Conservation (phyloP, 2,329 filamentous ascomycete species). For the Ceratocystis lukuohia region DNA sequence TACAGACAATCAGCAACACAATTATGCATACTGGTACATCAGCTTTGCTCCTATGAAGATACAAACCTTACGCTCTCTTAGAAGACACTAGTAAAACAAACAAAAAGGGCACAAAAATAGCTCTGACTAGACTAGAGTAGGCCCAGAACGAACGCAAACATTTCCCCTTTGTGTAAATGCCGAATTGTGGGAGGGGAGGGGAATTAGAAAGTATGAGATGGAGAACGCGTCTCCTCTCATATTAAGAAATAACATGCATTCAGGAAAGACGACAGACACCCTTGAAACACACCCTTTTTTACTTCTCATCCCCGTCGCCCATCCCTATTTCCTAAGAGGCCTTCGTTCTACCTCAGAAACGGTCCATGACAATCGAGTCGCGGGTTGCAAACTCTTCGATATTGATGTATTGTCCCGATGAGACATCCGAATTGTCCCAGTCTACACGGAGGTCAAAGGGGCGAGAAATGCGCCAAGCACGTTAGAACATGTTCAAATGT, state of each 20-base stretch:
- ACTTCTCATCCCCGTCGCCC: neutral
- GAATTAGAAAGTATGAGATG: neutral
- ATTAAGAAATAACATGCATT: neutral
- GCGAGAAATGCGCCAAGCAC: neutral
- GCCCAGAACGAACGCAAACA: neutral
- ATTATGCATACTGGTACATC: neutral
- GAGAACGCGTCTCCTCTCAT: neutral
- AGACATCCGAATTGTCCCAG: slow-evolving; percentile 13
- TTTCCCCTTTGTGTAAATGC: neutral
- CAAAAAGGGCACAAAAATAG: neutral
- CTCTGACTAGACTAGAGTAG: neutral
- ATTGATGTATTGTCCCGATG: slow-evolving; percentile 10
- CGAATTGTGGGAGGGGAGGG: too few relatives aligned
- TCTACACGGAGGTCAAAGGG: neutral
- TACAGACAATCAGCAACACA: neutral
- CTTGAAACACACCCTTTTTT: neutral
- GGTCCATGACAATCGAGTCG: neutral
- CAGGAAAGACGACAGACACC: neutral
- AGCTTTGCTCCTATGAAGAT: too few relatives aligned
- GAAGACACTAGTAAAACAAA: neutral
- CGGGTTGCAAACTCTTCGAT: slow-evolving; percentile 1
- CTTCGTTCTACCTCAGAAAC: neutral
- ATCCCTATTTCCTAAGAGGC: neutral
- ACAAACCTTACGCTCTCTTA: too few relatives aligned
- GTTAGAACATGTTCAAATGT: slow-evolving; percentile 15